Conservation (phyloP, 208 protist genomes). For the Leishmania amazonensis region DNA sequence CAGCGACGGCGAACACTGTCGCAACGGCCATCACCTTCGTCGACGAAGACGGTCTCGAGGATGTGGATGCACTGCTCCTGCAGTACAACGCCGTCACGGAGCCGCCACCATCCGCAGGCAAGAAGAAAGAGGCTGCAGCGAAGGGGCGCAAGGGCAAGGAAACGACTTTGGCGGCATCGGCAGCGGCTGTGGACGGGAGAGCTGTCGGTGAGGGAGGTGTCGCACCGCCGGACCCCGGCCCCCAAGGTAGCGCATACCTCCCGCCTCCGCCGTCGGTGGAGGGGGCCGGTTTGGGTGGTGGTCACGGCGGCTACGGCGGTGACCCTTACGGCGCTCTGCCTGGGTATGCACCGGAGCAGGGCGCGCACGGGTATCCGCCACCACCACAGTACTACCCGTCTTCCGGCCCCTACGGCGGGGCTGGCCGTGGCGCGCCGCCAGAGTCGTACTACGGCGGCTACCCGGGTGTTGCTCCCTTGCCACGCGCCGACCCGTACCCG, state of each 20-base stretch:
- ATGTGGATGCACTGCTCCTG: constrained; percentile 29
- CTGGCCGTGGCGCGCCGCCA: not conserved
- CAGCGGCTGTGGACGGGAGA: not conserved
- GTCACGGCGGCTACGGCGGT: not conserved
- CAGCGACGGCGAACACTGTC: constrained; percentile 8
- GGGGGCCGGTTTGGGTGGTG: not conserved
- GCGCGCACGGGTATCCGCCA: constrained; percentile 1
- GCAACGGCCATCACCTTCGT: constrained; percentile 9
- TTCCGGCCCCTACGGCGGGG: not conserved
- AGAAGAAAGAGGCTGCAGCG: constrained; percentile 3
- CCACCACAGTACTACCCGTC: constrained; percentile 7
- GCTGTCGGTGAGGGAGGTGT: not conserved
- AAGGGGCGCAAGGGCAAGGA: constrained; percentile 1
- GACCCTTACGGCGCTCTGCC: not conserved
- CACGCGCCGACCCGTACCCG: not conserved
- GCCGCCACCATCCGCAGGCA: not conserved
- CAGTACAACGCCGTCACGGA: constrained; percentile 18
- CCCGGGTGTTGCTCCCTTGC: not conserved
- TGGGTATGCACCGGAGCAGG: not conserved
- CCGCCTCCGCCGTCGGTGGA: not conserved
- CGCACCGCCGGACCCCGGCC: not conserved
- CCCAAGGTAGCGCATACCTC: not conserved
- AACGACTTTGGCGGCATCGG: not conserved
- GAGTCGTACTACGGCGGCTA: not conserved
- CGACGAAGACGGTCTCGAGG: constrained; percentile 13